Evolutionary conservation across 805 yeast species (phyloP).

Genomic region (Ogataea haglerorum): DNA sequence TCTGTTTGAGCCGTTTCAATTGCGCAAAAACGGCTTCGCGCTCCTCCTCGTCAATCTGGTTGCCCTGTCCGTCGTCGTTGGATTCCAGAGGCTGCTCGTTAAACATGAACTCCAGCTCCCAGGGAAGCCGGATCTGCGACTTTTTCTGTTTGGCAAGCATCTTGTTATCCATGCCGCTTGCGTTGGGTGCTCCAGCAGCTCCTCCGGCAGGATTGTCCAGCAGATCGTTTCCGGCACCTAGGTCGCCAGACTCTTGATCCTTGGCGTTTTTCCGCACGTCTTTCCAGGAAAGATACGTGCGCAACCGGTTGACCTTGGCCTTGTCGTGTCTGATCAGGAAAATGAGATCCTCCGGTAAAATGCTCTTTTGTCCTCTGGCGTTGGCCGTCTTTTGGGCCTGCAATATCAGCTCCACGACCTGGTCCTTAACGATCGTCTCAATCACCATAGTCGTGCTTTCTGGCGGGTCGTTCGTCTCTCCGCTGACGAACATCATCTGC

Average conservation of each 20-base stretch:
- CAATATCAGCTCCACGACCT: constrained; percentile 77
- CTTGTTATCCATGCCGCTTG: constrained; percentile 40
- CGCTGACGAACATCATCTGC: constrained; percentile 98
- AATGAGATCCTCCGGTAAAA: constrained; percentile 89
- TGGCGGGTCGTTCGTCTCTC: constrained; percentile 94
- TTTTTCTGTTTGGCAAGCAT: constrained; percentile 60
- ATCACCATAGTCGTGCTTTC: constrained; percentile 86
- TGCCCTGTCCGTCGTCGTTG: constrained; percentile 57
- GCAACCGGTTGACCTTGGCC: constrained; percentile 86
- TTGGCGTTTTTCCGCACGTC: constrained; percentile 83
- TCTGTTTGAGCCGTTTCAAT: constrained; percentile 81
- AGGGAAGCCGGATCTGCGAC: constrained; percentile 79
- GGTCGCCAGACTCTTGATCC: constrained; percentile 54
- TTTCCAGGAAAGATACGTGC: constrained; percentile 94
- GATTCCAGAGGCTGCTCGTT: constrained; percentile 68
- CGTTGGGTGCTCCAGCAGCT: constrained; percentile 31
- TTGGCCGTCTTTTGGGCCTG: constrained; percentile 79
- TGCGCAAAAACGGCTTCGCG: constrained; percentile 85
- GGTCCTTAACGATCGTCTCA: constrained; percentile 93
- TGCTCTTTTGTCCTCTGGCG: constrained; percentile 74
- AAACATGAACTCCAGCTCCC: constrained; percentile 95
- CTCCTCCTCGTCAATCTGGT: constrained; percentile 73
- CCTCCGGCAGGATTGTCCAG: constrained; percentile 33
- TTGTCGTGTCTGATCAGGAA: constrained; percentile 88
- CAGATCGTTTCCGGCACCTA: constrained; percentile 34